Evolutionary conservation across 225 moss, liverwort and hornwort species (phyloP).

Genomic region (Marchantia polymorpha): DNA sequence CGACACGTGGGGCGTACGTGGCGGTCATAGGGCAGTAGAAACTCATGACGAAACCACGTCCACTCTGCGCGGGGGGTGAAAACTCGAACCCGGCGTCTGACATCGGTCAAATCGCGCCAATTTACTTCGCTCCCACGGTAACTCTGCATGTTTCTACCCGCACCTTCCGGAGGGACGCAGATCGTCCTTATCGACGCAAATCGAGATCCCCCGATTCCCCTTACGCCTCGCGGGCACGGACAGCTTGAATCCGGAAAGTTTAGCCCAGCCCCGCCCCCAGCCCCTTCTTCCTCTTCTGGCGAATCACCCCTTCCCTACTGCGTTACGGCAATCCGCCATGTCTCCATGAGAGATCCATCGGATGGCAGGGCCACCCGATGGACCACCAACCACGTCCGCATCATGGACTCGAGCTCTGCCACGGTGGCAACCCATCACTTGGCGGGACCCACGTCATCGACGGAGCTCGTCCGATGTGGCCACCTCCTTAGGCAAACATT

Average conservation of each 20-base stretch:
- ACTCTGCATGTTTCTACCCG: background rate
- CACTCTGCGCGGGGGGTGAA: background rate
- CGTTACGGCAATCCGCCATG: background rate
- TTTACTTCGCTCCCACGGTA: background rate
- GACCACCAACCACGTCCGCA: background rate
- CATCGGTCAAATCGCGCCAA: background rate
- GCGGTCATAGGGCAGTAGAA: background rate
- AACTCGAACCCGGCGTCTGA: too few species aligned
- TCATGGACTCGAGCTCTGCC: slow-evolving; percentile 3
- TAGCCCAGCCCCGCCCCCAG: too few species aligned
- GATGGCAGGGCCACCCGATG: background rate
- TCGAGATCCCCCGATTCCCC: background rate
- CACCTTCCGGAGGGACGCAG: background rate
- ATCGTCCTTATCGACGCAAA: background rate
- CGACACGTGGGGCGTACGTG: slow-evolving; percentile 20
- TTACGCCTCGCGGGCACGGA: background rate
- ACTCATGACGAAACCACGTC: slow-evolving; percentile 15
- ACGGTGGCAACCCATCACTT: background rate
- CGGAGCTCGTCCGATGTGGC: background rate
- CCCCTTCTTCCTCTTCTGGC: too few species aligned
- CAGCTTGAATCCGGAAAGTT: too few species aligned
- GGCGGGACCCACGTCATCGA: background rate
- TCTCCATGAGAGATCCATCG: background rate
- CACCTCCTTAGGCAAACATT: background rate
- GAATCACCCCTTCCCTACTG: background rate